Base-by-base conservation (phyloP, 2,329 filamentous ascomycete species). In the Ceratocystis cacaofunesta region DNA sequence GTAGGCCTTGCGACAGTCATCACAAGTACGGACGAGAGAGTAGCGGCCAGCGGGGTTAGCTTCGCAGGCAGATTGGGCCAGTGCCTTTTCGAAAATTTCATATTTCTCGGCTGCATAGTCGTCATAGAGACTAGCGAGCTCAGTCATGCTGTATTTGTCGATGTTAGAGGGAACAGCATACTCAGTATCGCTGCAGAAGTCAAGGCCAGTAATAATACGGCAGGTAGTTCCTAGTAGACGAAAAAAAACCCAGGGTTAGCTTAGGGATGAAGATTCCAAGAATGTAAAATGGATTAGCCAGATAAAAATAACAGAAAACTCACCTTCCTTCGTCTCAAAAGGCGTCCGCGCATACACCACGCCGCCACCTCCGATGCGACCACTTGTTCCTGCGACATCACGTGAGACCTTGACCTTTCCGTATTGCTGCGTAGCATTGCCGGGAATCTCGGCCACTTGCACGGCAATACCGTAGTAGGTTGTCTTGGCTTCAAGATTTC, bases 111-210 rank as follows among this genome's bases (percentile, higher is more conserved):
- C 74, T 6, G 92, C 90, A 71, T 89, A 84, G 57, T 83, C 76
- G 74, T 99, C 92, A 77, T 97, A 99, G 66, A 88, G 83, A 2
- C 78, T 75, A 3, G 82, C 85, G 7, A 99, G 81, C 19, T 78
- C 77, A 1, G 81, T 78, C 62, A 80, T 76, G 64, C 82, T 78
- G 69, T 84, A 85, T 58, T 78, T 83, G 44, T 78, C 75, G 1
- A 84, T 80, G 71, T 95, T 95, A 50, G 88, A 86, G 0, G 94
- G 94, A 0, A 96, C 94, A 5, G 92, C 88, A 72, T 96, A 96
- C 62, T 92, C 90, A 61, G 92, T 88, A 70, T 92, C 85, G 70
- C 87, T 82, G 76, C 94, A 99, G 74, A 97, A 95, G 0, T 85
- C 79, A n/a, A 99, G 83, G 72, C 95, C 86, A 74, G 86, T 92